Percentiles rank a stretch among this genome's conserved stretches.
Conservation (phyloP, 148 eudicot genomes). For the Tetragonia tetragonoides region DNA sequence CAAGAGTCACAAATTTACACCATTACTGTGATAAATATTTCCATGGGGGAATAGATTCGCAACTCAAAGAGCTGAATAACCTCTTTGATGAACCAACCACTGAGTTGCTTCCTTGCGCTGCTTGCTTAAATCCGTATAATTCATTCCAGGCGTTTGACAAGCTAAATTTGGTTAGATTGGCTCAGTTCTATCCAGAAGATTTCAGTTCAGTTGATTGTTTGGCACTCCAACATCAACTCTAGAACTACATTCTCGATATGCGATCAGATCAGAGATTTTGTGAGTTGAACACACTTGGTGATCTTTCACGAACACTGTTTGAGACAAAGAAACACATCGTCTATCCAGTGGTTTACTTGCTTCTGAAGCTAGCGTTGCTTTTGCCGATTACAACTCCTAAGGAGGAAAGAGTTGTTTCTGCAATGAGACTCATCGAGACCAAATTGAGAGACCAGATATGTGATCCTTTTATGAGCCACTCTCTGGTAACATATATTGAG, state of each 20-base stretch:
- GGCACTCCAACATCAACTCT: neutral
- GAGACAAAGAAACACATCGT: conserved; percentile 2
- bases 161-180: neutral
- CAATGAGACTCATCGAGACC: neutral
- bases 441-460: neutral
- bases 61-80: conserved; percentile 3
- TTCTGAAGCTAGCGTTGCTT: conserved; percentile 11
- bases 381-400: conserved; percentile 3
- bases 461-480: neutral
- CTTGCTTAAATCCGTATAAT: conserved; percentile 9
- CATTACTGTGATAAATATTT: neutral
- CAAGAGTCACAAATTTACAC: neutral
- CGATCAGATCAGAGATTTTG: conserved; percentile 10
- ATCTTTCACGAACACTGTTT: conserved; percentile 12
- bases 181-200: conserved; percentile 8
- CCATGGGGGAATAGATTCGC: conserved; percentile 3
- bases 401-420: conserved; percentile 5
- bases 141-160: conserved; percentile 14
- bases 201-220: neutral
- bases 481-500: conserved; percentile 4
- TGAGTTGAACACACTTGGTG: conserved; percentile 9
- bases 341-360: conserved; percentile 1
- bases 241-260: neutral
- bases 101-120: conserved; percentile 1
- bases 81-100: conserved; percentile 2